These are phyloP conservation scores for Castanospermum australe DNA, from an alignment of 306 rosid genomes.

Conservation along the genomic window DNA sequence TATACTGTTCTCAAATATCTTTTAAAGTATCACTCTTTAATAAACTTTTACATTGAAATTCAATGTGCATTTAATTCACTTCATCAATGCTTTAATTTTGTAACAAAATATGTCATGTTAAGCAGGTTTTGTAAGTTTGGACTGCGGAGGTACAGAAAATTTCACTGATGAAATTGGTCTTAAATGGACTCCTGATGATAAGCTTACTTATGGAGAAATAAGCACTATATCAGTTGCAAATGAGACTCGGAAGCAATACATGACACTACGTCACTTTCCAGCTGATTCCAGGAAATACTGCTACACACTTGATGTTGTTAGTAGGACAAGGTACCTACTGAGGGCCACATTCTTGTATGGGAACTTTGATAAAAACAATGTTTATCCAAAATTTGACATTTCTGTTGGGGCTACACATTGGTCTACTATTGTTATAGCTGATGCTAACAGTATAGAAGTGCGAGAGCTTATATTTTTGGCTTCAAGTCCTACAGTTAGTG, in stretches of 20 bases:
- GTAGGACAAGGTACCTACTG: slow-evolving; percentile 83
- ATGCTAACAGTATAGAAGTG: slow-evolving; percentile 60
- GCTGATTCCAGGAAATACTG: slow-evolving; percentile 90
- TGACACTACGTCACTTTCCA: slow-evolving; percentile 71
- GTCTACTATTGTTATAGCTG: slow-evolving; percentile 89
- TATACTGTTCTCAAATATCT: background rate
- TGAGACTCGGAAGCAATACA: slow-evolving; percentile 72
- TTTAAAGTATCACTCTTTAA: background rate
- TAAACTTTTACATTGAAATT: background rate
- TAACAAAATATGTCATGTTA: slow-evolving; percentile 12
- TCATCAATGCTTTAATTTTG: background rate
- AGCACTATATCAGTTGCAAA: slow-evolving; percentile 56
- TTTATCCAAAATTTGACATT: slow-evolving; percentile 89
- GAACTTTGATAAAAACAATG: slow-evolving; percentile 79
- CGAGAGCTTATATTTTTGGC: slow-evolving; percentile 91
- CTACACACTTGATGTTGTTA: slow-evolving; percentile 69
- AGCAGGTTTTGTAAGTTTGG: slow-evolving; percentile 90
- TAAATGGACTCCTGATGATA: slow-evolving; percentile 67
- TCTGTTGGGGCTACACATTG: slow-evolving; percentile 94
- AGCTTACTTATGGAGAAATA: slow-evolving; percentile 52
- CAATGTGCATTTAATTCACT: background rate
- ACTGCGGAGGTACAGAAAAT: slow-evolving; percentile 78
- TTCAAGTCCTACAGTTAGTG: slow-evolving; percentile 62
- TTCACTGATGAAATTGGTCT: slow-evolving; percentile 82
- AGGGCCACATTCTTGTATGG: slow-evolving; percentile 92